Conservation (phyloP, 1,284 basidiomycete genomes). For the Cutaneotrichosporon mucoides region DNA sequence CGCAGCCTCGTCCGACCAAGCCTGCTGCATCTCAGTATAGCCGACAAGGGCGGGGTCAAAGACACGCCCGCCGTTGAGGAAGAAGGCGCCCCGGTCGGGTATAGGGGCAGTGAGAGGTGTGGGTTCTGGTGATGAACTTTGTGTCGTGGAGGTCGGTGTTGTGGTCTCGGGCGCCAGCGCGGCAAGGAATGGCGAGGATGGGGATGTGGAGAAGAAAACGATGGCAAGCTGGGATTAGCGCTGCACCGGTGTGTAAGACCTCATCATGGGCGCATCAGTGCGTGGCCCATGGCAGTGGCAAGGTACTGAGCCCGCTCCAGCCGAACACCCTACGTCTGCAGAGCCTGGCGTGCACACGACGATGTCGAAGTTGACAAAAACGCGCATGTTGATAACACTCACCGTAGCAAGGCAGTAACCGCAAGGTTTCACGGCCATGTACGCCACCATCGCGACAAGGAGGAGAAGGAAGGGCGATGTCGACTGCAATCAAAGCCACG, state of each 20-base stretch:
- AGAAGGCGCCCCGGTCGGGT: conserved; percentile 31
- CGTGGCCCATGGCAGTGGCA: too few relatives aligned
- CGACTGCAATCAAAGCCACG: conserved; percentile 15
- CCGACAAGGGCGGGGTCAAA: conserved; percentile 37
- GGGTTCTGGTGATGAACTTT: background rate
- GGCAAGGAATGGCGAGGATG: conserved; percentile 39
- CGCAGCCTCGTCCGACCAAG: conserved; percentile 7
- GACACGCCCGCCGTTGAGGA: conserved; percentile 27
- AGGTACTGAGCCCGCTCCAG: too few relatives aligned
- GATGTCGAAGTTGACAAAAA: too few relatives aligned
- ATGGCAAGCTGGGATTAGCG: conserved; percentile 27
- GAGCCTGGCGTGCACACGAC: background rate
- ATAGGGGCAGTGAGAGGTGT: conserved; percentile 17
- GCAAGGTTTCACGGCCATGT: conserved; percentile 33
- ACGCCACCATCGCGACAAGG: conserved; percentile 23
- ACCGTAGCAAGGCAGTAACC: conserved; percentile 36
- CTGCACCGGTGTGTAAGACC: too few relatives aligned
- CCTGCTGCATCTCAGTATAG: conserved; percentile 23
- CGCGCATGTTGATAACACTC: conserved; percentile 9
- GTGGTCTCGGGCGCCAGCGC: conserved; percentile 8
- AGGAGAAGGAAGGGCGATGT: conserved; percentile 32
- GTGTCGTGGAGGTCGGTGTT: background rate
- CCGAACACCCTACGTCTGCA: too few relatives aligned
- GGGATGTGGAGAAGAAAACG: conserved; percentile 37
- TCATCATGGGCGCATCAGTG: too few relatives aligned